A percentile compares a stretch with the other conserved stretches of the same genome.
phyloP scores from a whole-genome alignment of 352 stramenopile genomes.

The Globisporangium cederbergense region DNA sequence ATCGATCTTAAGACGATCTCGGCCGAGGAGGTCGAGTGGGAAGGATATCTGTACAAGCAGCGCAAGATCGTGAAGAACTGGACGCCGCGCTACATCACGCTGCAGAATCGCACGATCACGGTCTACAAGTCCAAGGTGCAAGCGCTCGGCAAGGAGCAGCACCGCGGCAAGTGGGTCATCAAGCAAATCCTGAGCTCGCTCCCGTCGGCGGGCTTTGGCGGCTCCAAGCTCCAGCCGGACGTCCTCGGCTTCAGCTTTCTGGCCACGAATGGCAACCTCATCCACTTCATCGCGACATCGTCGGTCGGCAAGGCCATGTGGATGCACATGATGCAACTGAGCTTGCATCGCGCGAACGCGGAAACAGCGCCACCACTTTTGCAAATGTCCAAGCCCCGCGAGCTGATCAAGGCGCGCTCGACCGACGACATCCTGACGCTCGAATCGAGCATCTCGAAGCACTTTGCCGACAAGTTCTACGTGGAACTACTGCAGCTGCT shows the following conservation, averaged over 20 bases:
- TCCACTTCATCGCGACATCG: slow-evolving; percentile 81
- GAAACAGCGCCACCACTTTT: slow-evolving; percentile 34
- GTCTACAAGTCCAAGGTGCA: slow-evolving; percentile 89
- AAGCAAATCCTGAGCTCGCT: slow-evolving; percentile 78
- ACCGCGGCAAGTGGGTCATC: slow-evolving; percentile 78
- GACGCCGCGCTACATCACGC: slow-evolving; percentile 84
- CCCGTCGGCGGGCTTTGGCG: slow-evolving; percentile 73
- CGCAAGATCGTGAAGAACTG: slow-evolving; percentile 89
- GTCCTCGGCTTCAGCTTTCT: slow-evolving; percentile 81
- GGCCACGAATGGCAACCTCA: slow-evolving; percentile 78
- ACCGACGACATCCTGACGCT: slow-evolving; percentile 45
- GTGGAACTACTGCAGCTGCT: slow-evolving; percentile 57
- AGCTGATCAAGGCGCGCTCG: slow-evolving; percentile 31
- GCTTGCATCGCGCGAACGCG: slow-evolving; percentile 46
- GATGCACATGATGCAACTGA: slow-evolving; percentile 79
- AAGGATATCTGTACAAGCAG: slow-evolving; percentile 89
- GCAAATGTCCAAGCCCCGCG: slow-evolving; percentile 32
- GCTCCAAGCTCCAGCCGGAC: slow-evolving; percentile 74
- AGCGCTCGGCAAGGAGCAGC: slow-evolving; percentile 73
- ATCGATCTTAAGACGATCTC: slow-evolving; percentile 88
- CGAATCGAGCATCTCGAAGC: slow-evolving; percentile 64
- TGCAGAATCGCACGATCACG: slow-evolving; percentile 75
- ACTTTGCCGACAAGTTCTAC: slow-evolving; percentile 72
- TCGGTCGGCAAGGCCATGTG: slow-evolving; percentile 77
- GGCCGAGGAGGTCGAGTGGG: slow-evolving; percentile 83